Evolutionary conservation across 2,329 filamentous ascomycete genomes (phyloP).

Genomic region (Arthrobotrys megalospora): DNA sequence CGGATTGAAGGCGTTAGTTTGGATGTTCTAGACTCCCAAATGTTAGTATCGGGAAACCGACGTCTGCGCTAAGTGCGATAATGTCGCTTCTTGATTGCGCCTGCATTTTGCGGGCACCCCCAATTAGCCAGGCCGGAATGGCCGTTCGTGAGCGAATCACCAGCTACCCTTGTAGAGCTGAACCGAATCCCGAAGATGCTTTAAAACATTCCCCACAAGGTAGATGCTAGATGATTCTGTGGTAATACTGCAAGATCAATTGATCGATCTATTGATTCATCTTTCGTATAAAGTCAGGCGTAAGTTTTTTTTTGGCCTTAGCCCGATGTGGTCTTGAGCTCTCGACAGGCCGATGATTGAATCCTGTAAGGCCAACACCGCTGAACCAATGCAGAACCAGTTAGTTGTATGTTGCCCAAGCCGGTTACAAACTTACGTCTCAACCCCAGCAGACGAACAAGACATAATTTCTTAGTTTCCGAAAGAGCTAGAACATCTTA

Average conservation of each 20-base stretch:
- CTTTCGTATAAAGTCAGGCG: neutral
- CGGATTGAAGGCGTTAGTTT: conserved; percentile 25
- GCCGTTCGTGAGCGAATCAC: conserved; percentile 39
- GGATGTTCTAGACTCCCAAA: conserved; percentile 42
- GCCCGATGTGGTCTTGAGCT: neutral
- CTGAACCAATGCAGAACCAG: neutral
- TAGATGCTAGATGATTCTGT: neutral
- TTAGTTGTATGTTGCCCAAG: neutral
- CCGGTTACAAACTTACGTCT: neutral
- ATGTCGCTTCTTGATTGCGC: conserved; percentile 50
- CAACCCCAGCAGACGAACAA: neutral
- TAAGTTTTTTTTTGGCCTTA: conserved; percentile 7
- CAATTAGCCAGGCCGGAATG: conserved; percentile 46
- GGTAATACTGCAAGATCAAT: neutral
- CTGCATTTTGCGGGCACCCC: conserved; percentile 13
- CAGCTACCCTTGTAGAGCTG: conserved; percentile 50
- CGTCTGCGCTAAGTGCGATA: conserved; percentile 54
- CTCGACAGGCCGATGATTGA: neutral
- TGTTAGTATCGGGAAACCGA: neutral
- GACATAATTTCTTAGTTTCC: neutral
- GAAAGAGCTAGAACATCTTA: neutral
- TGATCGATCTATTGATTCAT: conserved; percentile 16
- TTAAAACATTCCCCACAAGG: neutral
- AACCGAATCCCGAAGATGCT: conserved; percentile 12
- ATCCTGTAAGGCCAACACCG: conserved; percentile 29